Base-by-base conservation (phyloP, 2,329 filamentous ascomycete species). In the Waltergamsia citrina region DNA sequence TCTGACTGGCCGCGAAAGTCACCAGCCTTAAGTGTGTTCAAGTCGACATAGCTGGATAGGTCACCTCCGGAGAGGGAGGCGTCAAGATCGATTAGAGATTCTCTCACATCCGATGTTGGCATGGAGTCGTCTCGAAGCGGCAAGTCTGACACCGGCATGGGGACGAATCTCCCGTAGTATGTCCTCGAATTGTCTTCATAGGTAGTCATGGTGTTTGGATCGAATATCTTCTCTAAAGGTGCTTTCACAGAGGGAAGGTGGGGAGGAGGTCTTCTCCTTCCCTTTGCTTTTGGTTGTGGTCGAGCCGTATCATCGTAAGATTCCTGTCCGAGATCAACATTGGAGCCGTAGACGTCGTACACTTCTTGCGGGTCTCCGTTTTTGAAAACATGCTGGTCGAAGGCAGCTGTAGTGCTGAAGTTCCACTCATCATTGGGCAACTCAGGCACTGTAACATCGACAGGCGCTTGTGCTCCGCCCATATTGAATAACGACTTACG, bases 81-180 rank as follows among this genome's bases (percentile, higher is more conserved):
- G 40, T 79, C 77, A 7, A 81, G 63, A 43, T 81, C 76, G 37
- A 81, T 81, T 14, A 80, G 61, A 1, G 75, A 78, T 46, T 80
- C 74, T 35, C 71, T 60, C n/a, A 78, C 63, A 4, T 68, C 53
- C 51, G 42, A 63, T 47, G 51, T 63, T 14, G 67, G 45, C 50
- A 59, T 28, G 10, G 70, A 71, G 44, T 77, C 66, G 38, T 79
- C 65, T 18, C 74, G 62, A 2, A 80, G 52, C 0, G 75, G 74
- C 7, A 81, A 59, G 45, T 80, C 75, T 0, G 73, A 77, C 18
- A 45, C 41, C 2, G 54, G 53, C 1, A 59, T 54, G 10, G 60
- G 59, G 18, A 65, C 57, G 0, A 53, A 54, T 22, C 56, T 59
- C 14, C 71, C 70, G 43, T 81, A 81, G 44, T 79, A 78, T 26